Conservation (phyloP, 305 asterid species). For the Fraxinus floribunda region DNA sequence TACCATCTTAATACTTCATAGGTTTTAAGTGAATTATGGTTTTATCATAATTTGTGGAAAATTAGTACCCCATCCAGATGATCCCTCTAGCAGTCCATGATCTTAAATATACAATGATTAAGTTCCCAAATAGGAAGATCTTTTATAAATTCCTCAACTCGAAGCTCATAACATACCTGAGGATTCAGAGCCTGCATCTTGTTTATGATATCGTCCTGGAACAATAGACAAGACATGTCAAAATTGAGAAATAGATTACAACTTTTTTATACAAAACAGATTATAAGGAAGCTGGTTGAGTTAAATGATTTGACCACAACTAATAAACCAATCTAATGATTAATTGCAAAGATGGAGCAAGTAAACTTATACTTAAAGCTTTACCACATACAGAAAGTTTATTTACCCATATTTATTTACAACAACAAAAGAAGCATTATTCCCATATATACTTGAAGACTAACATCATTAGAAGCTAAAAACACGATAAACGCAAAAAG, state of each 20-base stretch:
- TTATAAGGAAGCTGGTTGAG: neutral
- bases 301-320: conserved; percentile 6
- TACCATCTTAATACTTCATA: neutral
- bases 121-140: conserved; percentile 8
- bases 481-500: neutral
- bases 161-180: conserved; percentile 56
- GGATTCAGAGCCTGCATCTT: conserved; percentile 77
- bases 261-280: neutral
- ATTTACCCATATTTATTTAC: neutral
- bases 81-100: neutral
- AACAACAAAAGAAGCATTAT: neutral
- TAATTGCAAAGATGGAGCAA: conserved; percentile 2
- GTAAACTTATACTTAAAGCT: neutral
- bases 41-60: neutral
- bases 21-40: neutral
- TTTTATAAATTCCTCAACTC: conserved; percentile 3
- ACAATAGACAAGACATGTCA: conserved; percentile 3
- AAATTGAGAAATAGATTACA: conserved; percentile 7
- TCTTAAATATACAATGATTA: neutral
- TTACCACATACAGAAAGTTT: neutral
- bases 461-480: neutral
- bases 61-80: neutral
- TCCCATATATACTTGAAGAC: neutral
- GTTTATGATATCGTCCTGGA: conserved; percentile 67
- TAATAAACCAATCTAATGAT: conserved; percentile 2